Conservation (phyloP, 192 early-diverging fungal genomes). For the Kickxella alabastrina region DNA sequence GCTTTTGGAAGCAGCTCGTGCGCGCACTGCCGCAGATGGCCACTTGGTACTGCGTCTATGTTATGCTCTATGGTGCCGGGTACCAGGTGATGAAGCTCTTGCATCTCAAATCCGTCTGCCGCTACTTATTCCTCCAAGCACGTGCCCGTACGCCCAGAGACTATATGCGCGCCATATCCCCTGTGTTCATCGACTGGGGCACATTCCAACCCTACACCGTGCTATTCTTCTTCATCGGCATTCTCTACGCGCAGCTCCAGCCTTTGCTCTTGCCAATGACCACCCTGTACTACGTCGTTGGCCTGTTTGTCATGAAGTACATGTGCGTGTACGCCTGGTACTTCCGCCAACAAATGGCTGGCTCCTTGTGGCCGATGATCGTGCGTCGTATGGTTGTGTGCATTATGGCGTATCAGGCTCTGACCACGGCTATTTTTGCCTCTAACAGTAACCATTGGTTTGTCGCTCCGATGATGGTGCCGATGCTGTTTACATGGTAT, state of each 20-base stretch:
- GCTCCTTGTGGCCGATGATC: constrained; percentile 67
- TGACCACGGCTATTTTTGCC: constrained; percentile 62
- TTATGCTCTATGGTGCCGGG: constrained; percentile 68
- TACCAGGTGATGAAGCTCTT: constrained; percentile 64
- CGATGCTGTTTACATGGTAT: constrained; percentile 44
- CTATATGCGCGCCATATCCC: constrained; percentile 65
- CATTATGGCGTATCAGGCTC: constrained; percentile 60
- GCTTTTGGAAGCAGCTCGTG: constrained; percentile 60
- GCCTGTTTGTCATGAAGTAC: constrained; percentile 69
- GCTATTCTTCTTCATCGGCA: constrained; percentile 66
- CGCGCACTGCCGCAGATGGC: constrained; percentile 63
- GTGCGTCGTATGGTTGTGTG: constrained; percentile 63
- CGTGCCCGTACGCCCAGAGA: constrained; percentile 65
- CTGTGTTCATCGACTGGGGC: constrained; percentile 66
- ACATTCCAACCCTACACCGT: constrained; percentile 65
- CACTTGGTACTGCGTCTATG: constrained; percentile 74
- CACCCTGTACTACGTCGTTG: constrained; percentile 59
- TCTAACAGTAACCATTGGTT: constrained; percentile 52
- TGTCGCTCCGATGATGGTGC: constrained; percentile 40
- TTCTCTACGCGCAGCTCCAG: constrained; percentile 71
- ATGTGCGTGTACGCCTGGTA: constrained; percentile 75
- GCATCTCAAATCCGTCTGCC: constrained; percentile 59
- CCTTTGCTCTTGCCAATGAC: constrained; percentile 71
- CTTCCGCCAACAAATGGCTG: constrained; percentile 66
- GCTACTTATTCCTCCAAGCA: constrained; percentile 38